These are phyloP conservation scores for Salicornia ramosissima DNA, from an alignment of 148 eudicot genomes.

Conservation along the genomic window DNA sequence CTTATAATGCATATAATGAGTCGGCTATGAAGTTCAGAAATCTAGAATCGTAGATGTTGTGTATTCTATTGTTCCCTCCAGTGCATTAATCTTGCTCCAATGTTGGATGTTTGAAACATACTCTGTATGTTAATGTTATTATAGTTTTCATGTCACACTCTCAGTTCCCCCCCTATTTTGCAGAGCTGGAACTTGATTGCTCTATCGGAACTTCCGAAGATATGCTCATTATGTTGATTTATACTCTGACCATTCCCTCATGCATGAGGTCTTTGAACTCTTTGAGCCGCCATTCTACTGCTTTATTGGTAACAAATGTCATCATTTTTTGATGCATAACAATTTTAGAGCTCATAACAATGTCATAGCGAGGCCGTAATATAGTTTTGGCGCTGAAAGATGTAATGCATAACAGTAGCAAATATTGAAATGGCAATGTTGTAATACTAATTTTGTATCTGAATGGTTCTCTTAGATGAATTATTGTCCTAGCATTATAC, in stretches of 20 bases:
- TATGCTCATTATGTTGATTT: too few relatives aligned
- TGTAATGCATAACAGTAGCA: background rate
- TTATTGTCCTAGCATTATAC: background rate
- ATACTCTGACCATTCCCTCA: background rate
- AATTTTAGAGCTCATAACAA: background rate
- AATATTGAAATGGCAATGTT: background rate
- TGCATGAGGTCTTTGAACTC: background rate
- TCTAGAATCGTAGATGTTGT: background rate
- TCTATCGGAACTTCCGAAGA: too few relatives aligned
- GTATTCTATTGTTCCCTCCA: background rate
- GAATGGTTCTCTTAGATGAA: background rate
- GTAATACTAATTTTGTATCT: background rate
- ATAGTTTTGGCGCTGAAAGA: background rate
- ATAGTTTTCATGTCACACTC: background rate
- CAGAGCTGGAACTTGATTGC: constrained; percentile 3
- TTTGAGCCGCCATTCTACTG: background rate
- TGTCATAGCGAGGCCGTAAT: background rate
- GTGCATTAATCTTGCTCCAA: background rate
- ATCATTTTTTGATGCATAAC: too few relatives aligned
- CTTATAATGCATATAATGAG: background rate
- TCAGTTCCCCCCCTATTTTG: background rate
- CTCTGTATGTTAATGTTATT: background rate
- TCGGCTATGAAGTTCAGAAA: background rate
- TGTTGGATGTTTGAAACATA: background rate
- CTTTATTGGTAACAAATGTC: constrained; percentile 3